phyloP scores from a whole-genome alignment of 495 filamentous ascomycete genomes.

The Aspergillus haitiensis region DNA sequence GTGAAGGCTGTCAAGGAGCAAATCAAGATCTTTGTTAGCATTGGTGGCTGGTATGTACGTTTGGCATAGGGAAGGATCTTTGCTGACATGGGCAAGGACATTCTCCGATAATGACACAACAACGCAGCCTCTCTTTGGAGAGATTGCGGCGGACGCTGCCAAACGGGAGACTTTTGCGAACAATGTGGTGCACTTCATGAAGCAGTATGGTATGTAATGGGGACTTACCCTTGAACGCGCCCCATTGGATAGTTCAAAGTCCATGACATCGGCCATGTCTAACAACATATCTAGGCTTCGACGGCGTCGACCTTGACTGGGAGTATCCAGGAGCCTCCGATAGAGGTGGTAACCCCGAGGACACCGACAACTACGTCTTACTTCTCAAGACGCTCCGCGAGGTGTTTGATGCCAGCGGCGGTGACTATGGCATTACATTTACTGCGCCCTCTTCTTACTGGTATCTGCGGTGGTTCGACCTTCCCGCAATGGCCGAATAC shows the following conservation, averaged over 20 bases:
- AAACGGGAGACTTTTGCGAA: constrained; percentile 1
- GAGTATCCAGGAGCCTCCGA: constrained; percentile 51
- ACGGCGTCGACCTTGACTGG: constrained; percentile 53
- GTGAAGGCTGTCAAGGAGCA: constrained; percentile 1
- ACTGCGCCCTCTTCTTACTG: constrained; percentile 51
- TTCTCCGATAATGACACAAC: constrained; percentile 2
- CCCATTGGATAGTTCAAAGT: neutral
- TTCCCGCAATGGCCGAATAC: constrained; percentile 32
- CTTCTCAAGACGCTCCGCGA: constrained; percentile 37
- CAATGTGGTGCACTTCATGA: constrained; percentile 20
- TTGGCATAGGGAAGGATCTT: neutral
- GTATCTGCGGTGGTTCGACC: constrained; percentile 55
- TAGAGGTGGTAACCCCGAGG: constrained; percentile 40
- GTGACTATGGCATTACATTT: constrained; percentile 41
- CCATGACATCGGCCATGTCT: neutral
- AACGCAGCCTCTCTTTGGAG: constrained; percentile 1
- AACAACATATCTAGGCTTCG: constrained; percentile 24
- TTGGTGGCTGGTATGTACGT: constrained; percentile 2
- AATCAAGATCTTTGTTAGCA: constrained; percentile 2
- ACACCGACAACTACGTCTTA: constrained; percentile 44
- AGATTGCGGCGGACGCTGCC: neutral
- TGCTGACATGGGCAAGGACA: neutral
- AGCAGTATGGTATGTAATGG: constrained; percentile 15
- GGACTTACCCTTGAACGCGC: neutral
- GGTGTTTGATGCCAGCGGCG: constrained; percentile 21